Evolutionary conservation across 1,139 yeast species (phyloP).

Genomic region (Eremothecium sinecaudum): DNA sequence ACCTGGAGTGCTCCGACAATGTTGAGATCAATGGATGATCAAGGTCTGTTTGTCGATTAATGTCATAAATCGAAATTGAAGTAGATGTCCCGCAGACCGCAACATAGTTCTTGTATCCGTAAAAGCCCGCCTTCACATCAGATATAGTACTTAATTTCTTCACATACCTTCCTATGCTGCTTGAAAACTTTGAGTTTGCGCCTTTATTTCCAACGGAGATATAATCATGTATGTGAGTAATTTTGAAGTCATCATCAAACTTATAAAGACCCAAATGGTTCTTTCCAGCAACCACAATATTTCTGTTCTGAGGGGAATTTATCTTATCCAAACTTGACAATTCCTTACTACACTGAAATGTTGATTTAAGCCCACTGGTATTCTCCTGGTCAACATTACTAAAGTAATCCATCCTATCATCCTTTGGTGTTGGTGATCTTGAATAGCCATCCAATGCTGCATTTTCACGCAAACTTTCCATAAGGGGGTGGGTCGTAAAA

Average conservation of each 20-base stretch:
- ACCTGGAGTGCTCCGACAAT: slow-evolving; percentile 64
- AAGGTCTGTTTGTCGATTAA: slow-evolving; percentile 35
- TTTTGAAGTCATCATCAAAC: slow-evolving; percentile 18
- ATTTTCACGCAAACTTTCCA: slow-evolving; percentile 3
- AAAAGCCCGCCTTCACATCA: slow-evolving; percentile 42
- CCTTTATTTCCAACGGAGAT: slow-evolving; percentile 10
- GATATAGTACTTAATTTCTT: slow-evolving; percentile 38
- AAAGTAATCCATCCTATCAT: slow-evolving; percentile 3
- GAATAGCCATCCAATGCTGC: neutral
- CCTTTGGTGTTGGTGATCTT: slow-evolving; percentile 4
- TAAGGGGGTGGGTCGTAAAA: slow-evolving; percentile 2
- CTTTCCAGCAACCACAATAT: slow-evolving; percentile 28
- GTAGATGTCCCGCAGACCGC: slow-evolving; percentile 41
- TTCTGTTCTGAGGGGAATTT: slow-evolving; percentile 21
- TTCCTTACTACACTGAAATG: slow-evolving; percentile 18
- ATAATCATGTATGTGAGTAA: slow-evolving; percentile 21
- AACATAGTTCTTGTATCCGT: slow-evolving; percentile 35
- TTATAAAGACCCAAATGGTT: slow-evolving; percentile 26
- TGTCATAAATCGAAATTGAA: slow-evolving; percentile 42
- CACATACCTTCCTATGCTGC: slow-evolving; percentile 4
- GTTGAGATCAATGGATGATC: slow-evolving; percentile 37
- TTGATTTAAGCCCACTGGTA: slow-evolving; percentile 19
- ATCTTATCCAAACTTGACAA: slow-evolving; percentile 28
- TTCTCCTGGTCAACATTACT: slow-evolving; percentile 1
- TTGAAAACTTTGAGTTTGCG: slow-evolving; percentile 2